phyloP scores from a whole-genome alignment of 2,329 filamentous ascomycete genomes.

The Aureobasidium lini region DNA sequence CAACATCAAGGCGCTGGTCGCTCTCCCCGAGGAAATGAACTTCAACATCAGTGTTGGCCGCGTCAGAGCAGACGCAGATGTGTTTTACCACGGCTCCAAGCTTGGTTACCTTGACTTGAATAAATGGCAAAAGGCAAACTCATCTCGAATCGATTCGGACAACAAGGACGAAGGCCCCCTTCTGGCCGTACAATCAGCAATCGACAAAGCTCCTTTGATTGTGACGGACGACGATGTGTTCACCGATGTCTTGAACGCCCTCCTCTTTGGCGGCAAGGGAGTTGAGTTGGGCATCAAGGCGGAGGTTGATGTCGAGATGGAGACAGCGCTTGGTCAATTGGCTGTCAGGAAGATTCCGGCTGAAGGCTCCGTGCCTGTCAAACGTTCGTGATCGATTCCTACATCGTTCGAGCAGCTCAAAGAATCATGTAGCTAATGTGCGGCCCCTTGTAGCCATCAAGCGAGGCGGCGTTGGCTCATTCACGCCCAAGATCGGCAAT shows the following conservation, averaged over 20 bases:
- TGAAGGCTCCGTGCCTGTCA: constrained; percentile 79
- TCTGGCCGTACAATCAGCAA: constrained; percentile 66
- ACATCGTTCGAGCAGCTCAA: constrained; percentile 7
- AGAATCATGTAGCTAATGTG: constrained; percentile 26
- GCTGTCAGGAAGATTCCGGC: constrained; percentile 75
- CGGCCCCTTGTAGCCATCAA: constrained; percentile 15
- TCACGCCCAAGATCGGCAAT: constrained; percentile 60
- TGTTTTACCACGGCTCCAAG: constrained; percentile 69
- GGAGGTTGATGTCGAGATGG: constrained; percentile 71
- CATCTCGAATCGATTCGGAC: constrained; percentile 56
- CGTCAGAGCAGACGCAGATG: constrained; percentile 69
- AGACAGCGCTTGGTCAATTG: constrained; percentile 74
- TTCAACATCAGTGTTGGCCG: constrained; percentile 71
- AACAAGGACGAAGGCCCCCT: constrained; percentile 44
- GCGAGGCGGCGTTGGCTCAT: constrained; percentile 40
- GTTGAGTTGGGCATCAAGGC: constrained; percentile 71
- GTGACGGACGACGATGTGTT: constrained; percentile 77
- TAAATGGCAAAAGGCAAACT: constrained; percentile 80
- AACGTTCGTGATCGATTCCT: constrained; percentile 62
- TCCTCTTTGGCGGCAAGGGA: constrained; percentile 65
- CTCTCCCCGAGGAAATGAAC: constrained; percentile 77
- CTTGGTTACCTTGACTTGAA: constrained; percentile 72
- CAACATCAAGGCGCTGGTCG: constrained; percentile 69
- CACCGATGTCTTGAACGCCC: constrained; percentile 67
- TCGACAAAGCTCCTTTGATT: constrained; percentile 71